These are phyloP conservation scores for Alternaria longipes DNA, from an alignment of 2,329 filamentous ascomycete species.

Conservation along the genomic window DNA sequence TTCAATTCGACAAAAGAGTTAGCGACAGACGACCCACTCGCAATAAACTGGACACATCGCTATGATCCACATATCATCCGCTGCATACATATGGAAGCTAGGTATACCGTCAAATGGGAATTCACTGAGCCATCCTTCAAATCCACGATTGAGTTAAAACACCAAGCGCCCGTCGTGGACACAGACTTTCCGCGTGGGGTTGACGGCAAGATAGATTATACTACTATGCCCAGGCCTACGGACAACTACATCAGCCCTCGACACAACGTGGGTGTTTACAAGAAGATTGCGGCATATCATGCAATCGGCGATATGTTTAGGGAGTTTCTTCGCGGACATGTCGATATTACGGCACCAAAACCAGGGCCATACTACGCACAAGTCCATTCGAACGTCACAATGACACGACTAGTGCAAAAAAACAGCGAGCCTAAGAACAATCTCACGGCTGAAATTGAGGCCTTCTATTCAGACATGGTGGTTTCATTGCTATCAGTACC, in stretches of 20 bases:
- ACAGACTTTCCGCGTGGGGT: slow-evolving; percentile 40
- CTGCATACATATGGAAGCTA: slow-evolving; percentile 47
- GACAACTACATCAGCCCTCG: slow-evolving; percentile 39
- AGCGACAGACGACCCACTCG: slow-evolving; percentile 29
- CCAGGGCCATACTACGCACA: slow-evolving; percentile 41
- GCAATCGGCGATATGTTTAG: slow-evolving; percentile 45
- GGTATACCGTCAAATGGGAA: slow-evolving; percentile 46
- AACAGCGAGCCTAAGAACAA: slow-evolving; percentile 37
- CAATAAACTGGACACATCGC: slow-evolving; percentile 39
- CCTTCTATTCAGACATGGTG: slow-evolving; percentile 47
- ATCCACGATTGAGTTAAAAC: slow-evolving; percentile 32
- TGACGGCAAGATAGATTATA: slow-evolving; percentile 53
- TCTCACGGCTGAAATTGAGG: slow-evolving; percentile 35
- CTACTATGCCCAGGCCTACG: slow-evolving; percentile 29
- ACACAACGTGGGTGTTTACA: slow-evolving; percentile 38
- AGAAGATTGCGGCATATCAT: slow-evolving; percentile 48
- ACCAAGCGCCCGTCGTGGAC: slow-evolving; percentile 40
- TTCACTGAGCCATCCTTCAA: slow-evolving; percentile 42
- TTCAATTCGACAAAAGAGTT: slow-evolving; percentile 39
- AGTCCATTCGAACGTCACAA: slow-evolving; percentile 48
- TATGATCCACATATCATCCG: slow-evolving; percentile 43
- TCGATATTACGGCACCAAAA: slow-evolving; percentile 40
- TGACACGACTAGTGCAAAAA: slow-evolving; percentile 56
- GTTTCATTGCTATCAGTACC: slow-evolving; percentile 49
- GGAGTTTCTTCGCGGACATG: slow-evolving; percentile 40